Evolutionary conservation across 148 eudicot genomes (phyloP).

Genomic region (Vaccinium corymbosum): DNA sequence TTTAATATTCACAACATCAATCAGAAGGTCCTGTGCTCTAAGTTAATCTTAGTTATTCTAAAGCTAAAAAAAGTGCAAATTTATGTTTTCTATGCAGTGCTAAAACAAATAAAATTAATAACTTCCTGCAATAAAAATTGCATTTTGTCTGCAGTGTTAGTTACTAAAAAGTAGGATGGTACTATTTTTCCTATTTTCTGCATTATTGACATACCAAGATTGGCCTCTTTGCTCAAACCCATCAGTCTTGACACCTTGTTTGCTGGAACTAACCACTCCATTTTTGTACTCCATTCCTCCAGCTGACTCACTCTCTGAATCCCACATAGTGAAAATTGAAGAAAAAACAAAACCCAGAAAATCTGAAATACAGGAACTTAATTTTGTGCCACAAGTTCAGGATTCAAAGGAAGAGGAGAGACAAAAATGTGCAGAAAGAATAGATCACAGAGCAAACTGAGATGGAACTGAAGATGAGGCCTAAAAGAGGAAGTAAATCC

Average conservation of each 20-base stretch:
- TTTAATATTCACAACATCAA: neutral
- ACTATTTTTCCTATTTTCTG: neutral
- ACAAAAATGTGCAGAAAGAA: neutral
- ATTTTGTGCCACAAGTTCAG: neutral
- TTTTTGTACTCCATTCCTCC: slow-evolving; percentile 61
- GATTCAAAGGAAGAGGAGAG: slow-evolving; percentile 9
- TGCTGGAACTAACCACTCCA: slow-evolving; percentile 56
- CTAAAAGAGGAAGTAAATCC: slow-evolving; percentile 23
- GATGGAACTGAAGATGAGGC: slow-evolving; percentile 9
- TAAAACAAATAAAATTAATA: neutral
- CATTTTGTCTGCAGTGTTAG: no score
- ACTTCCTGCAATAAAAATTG: neutral
- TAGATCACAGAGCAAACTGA: slow-evolving; percentile 14
- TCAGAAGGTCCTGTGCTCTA: neutral
- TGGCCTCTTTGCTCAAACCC: slow-evolving; percentile 94
- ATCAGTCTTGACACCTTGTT: slow-evolving; percentile 69
- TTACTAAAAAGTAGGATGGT: no score
- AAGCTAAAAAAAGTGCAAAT: neutral
- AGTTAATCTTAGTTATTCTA: neutral
- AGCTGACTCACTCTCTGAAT: slow-evolving; percentile 68
- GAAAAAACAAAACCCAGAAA: neutral
- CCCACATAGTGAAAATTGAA: slow-evolving; percentile 55
- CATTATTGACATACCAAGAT: slow-evolving; percentile 58
- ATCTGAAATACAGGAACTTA: neutral
- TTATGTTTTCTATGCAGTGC: neutral